These are phyloP conservation scores for Protomyces inouyei DNA, from an alignment of 1,139 yeast genomes.

Conservation along the genomic window DNA sequence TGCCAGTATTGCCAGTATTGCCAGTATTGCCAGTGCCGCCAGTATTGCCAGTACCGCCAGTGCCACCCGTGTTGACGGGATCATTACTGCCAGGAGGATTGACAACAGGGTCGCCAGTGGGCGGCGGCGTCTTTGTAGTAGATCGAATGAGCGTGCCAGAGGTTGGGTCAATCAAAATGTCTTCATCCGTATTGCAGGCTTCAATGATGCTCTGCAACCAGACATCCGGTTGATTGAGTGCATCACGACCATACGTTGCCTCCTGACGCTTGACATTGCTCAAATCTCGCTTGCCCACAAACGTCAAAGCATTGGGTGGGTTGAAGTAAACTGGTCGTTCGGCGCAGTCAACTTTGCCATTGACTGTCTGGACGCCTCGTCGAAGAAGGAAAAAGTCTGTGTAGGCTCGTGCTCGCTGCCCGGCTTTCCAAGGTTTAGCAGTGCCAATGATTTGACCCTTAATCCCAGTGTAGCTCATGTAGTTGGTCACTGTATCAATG, in stretches of 20 bases:
- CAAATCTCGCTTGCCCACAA: not conserved
- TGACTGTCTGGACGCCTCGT: not conserved
- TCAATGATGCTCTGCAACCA: not conserved
- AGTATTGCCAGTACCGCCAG: not conserved
- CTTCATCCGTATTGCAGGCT: not conserved
- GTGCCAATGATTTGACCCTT: not conserved
- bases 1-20: not conserved
- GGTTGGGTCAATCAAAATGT: not conserved
- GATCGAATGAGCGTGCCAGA: not conserved
- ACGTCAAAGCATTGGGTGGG: not conserved
- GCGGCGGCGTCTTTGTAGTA: not conserved
- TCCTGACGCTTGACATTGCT: not conserved
- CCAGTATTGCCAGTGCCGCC: not conserved
- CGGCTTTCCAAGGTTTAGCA: not conserved
- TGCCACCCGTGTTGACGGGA: not conserved
- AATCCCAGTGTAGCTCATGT: not conserved
- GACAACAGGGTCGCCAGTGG: not conserved
- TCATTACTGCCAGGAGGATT: not conserved
- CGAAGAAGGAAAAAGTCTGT: not conserved
- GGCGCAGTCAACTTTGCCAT: not conserved
- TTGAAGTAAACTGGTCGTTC: not conserved
- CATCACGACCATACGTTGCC: not conserved
- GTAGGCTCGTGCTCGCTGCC: not conserved
- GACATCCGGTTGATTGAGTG: not conserved
- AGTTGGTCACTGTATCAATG: not conserved